Base-by-base conservation (phyloP, 805 yeast genomes). In the Wickerhamomyces silvicola region DNA sequence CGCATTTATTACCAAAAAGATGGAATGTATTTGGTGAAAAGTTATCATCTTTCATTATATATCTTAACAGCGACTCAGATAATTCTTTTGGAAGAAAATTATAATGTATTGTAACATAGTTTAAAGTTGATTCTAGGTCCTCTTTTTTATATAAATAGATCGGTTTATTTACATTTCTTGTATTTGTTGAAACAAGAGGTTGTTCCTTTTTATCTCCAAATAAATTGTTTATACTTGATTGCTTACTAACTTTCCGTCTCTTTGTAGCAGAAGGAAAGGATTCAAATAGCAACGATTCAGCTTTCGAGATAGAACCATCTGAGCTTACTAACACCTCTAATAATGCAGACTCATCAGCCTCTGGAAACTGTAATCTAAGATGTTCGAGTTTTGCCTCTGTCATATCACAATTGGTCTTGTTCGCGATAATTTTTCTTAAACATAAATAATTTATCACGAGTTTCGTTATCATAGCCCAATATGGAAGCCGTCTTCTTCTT, bases 1-100 rank as follows among this genome's bases (percentile, higher is more conserved):
- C 49, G 31, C 84, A 81, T 31, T 62, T 52, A 12, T 78, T 71
- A 2, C 80, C 86, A 42, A 80, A 81, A 8, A 83, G 57, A 36
- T 71, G 66, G 48, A 83, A 83, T 41, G 65, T 59, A 16, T 66
- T 62, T 7, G 59, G 51, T 1, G 41, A 44, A 58, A 75, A 74
- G 1, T 58, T 43, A 5, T 62, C 52, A 22, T 69, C 72, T 2
- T 59, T 50, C 38, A 70, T 35, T 10, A 79, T 56, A 13, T 62
- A 58, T 10, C 46, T 33, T 2, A 78, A 52, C 3, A 80, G 45
- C 0, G 43, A 42, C 19, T 70, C 62, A 0, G 85, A 74, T 7
- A 72, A 36, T 0, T 64, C 60, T 0, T 52, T 37, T 0, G 84
- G 80, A 4, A 83, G 55, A 25, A 78, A 73, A 39, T 71, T 62